A percentile compares a stretch with the other conserved stretches of the same genome.
These are phyloP conservation scores for Solanum chmielewskii DNA, from an alignment of 257 asterid genomes.

Conservation along the genomic window DNA sequence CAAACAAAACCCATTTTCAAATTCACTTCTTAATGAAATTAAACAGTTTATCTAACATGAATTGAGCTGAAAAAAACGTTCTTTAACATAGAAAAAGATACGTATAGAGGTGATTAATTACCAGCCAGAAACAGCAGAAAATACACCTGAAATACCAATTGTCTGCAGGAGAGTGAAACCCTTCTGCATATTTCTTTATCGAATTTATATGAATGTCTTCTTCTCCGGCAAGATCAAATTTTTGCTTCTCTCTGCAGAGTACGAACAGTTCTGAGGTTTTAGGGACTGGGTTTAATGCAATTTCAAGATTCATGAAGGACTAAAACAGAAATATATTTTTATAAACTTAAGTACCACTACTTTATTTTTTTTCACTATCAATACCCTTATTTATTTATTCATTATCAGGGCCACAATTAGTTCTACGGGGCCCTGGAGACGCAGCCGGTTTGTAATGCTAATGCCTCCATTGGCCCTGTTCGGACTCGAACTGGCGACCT, in stretches of 20 bases:
- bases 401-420: too few relatives aligned
- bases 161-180: conserved; percentile 67
- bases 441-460: too few relatives aligned
- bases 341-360: background rate
- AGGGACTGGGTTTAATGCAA: background rate
- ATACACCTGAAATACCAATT: conserved; percentile 65
- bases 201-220: background rate
- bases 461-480: too few relatives aligned
- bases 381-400: background rate
- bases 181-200: conserved; percentile 28
- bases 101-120: conserved; percentile 8
- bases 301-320: background rate
- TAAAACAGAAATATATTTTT: background rate
- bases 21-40: background rate
- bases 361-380: background rate
- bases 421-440: too few relatives aligned
- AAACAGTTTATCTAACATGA: background rate
- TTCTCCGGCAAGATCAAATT: background rate
- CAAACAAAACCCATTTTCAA: background rate
- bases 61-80: background rate
- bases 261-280: background rate
- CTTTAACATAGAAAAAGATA: background rate
- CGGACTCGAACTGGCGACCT: too few relatives aligned
- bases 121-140: conserved; percentile 89
- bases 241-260: background rate